A percentile compares a stretch with the other conserved stretches of the same genome.
These are phyloP conservation scores for Chytriomyces hyalinus DNA, from an alignment of 192 early-diverging fungal species.

Conservation along the genomic window DNA sequence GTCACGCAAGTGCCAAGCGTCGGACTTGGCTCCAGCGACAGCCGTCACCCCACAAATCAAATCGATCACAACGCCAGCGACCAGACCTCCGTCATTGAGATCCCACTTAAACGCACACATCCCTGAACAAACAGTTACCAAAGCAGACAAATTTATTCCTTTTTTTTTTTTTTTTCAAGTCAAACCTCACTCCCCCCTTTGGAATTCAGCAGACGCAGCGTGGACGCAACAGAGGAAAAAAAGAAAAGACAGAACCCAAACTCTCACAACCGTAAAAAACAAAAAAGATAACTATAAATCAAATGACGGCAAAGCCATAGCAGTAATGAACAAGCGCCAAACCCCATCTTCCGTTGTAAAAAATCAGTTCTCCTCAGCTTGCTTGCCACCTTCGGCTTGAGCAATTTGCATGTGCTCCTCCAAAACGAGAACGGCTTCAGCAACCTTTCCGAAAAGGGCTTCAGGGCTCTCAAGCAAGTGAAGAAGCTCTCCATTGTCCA, in stretches of 20 bases:
- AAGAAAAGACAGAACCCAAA: background rate
- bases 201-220: background rate
- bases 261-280: no score
- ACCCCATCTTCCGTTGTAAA: background rate
- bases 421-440: constrained; percentile 85
- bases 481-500: constrained; percentile 94
- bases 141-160: background rate
- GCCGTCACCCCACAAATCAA: no score
- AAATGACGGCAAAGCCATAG: background rate
- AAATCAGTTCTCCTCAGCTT: constrained; percentile 26
- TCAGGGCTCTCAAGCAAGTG: constrained; percentile 83
- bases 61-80: no score
- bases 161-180: background rate
- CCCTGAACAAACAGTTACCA: background rate
- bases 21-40: no score
- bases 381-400: constrained; percentile 16
- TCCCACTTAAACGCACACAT: no score
- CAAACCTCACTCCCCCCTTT: constrained; percentile 6
- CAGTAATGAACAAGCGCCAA: background rate
- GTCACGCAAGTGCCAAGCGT: no score
- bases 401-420: constrained; percentile 62
- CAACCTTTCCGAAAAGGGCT: constrained; percentile 81
- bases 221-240: background rate
- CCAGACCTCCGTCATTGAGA: no score
- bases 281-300: background rate